Percentiles rank a stretch among this genome's conserved stretches.
Evolutionary conservation across 2,329 filamentous ascomycete species (phyloP).

Genomic region (Graphilbum sp.): DNA sequence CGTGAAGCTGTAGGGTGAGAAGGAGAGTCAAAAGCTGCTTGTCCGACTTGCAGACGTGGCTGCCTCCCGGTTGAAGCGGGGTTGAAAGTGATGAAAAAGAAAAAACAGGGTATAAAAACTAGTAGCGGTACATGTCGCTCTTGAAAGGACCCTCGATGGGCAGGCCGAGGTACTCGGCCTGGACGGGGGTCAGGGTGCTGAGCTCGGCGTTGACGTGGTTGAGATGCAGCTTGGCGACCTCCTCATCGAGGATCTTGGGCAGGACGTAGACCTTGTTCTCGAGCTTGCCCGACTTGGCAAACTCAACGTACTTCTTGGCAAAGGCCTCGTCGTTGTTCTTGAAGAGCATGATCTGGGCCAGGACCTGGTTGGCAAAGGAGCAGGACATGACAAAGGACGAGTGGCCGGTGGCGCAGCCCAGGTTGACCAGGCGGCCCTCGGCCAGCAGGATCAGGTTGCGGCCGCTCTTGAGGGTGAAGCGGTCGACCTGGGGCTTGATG

Average conservation of each 20-base stretch:
- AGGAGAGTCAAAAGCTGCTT: no score
- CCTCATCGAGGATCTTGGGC: constrained; percentile 98
- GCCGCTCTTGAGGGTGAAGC: constrained; percentile 85
- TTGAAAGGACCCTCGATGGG: constrained; percentile 85
- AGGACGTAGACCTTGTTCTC: constrained; percentile 87
- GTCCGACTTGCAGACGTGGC: no score
- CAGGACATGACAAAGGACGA: constrained; percentile 99
- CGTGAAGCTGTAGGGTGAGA: neutral
- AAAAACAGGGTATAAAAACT: constrained; percentile 17
- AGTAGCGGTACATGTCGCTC: constrained; percentile 73
- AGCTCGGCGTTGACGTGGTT: constrained; percentile 90
- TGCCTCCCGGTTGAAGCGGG: constrained; percentile 5
- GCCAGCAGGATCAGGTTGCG: constrained; percentile 96
- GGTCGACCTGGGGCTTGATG: constrained; percentile 99
- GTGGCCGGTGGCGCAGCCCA: constrained; percentile 97
- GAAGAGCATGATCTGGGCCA: constrained; percentile 96
- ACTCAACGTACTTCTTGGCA: constrained; percentile 89
- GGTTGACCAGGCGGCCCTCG: constrained; percentile 97
- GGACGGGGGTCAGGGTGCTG: constrained; percentile 64
- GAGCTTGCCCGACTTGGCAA: constrained; percentile 82
- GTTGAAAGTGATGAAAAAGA: neutral
- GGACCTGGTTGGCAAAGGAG: constrained; percentile 99
- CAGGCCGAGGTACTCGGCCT: constrained; percentile 91
- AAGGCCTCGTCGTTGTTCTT: constrained; percentile 82
- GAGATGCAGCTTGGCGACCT: constrained; percentile 89